Evolutionary conservation across 306 rosid genomes (phyloP), one percentile per base, ranked within the genome.

Genomic region (Arachis stenosperma): DNA sequence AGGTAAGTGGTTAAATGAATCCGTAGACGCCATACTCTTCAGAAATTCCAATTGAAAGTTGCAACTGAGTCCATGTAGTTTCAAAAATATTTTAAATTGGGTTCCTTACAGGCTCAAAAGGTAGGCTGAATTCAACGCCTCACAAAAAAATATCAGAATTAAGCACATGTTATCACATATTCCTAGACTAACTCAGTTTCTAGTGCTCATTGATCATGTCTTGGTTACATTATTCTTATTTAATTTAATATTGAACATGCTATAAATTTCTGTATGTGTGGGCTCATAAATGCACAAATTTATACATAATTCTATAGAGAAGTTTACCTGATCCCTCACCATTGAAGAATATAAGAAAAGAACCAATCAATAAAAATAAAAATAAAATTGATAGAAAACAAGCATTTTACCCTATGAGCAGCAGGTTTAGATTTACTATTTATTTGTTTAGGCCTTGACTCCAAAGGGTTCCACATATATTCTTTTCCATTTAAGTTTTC

Each of bases 351-450:
- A 33, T 33, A 33, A 33, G 37, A 33, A 33, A 33, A 33, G 37
- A 33, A 33, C 37, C 37, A 33, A 33, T 3, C 3, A 33, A 33
- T 33, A 2, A 55, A 9, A 75, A 9, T 36, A 67, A 57, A n/a
- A n/a, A 52, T 54, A 51, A 12, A 74, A 55, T 74, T 61, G 42
- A 42, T 60, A 52, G 46, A 61, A 47, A 66, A 67, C 6, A 61
- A n/a, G 46, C 56, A 33, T 53, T 72, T 76, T 86, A 94, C 99
- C 91, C 89, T 86, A 82, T 94, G 99, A 65, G 85, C 97, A 77
- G 97, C 97, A 70, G 99, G 97, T 81, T 91, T 87, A 65, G 85
- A 76, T 78, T 78, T 86, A 76, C 80, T 77, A 64, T 80, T 93
- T 29, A 66, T 72, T 78, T 86, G 86, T 87, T 86, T 91, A 29